These are phyloP conservation scores for Pythium coloratum DNA, from an alignment of 352 stramenopile species.

Conservation along the genomic window DNA sequence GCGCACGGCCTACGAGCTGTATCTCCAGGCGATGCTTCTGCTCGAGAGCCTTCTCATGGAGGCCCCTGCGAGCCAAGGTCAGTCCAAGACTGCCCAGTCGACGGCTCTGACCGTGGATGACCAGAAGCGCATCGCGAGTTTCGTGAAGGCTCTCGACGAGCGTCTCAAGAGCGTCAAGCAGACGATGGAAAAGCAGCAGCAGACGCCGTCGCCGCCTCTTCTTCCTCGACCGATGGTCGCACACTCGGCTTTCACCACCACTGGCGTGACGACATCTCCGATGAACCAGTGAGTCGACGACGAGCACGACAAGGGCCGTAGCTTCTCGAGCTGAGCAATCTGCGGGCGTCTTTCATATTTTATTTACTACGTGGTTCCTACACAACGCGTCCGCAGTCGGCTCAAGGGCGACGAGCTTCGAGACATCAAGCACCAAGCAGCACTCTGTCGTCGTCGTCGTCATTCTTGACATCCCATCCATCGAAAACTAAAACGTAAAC, in stretches of 20 bases:
- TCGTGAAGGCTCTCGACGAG: conserved; percentile 50
- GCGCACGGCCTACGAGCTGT: conserved; percentile 53
- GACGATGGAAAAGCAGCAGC: conserved; percentile 18
- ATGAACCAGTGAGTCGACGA: neutral
- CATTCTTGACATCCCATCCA: neutral
- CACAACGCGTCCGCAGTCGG: neutral
- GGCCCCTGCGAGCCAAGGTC: conserved; percentile 14
- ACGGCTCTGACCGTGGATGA: conserved; percentile 42
- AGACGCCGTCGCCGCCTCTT: conserved; percentile 14
- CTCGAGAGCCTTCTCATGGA: conserved; percentile 68
- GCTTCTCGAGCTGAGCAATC: too few relatives aligned
- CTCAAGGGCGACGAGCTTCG: neutral
- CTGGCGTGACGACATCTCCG: conserved; percentile 17
- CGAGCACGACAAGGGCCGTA: too few relatives aligned
- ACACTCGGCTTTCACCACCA: conserved; percentile 12
- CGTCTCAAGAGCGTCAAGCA: conserved; percentile 49
- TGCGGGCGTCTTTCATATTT: neutral
- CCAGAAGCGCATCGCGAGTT: conserved; percentile 51
- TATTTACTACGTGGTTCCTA: conserved; percentile 3
- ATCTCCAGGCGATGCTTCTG: conserved; percentile 57
- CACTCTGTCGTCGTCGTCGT: neutral
- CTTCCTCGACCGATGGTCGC: conserved; percentile 20
- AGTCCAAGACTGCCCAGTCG: neutral
- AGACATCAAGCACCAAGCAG: too few relatives aligned
- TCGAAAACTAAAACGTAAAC: conserved; percentile 1